Base-by-base conservation (phyloP, 2,329 filamentous ascomycete genomes). In the Penicillium sclerotigenum region DNA sequence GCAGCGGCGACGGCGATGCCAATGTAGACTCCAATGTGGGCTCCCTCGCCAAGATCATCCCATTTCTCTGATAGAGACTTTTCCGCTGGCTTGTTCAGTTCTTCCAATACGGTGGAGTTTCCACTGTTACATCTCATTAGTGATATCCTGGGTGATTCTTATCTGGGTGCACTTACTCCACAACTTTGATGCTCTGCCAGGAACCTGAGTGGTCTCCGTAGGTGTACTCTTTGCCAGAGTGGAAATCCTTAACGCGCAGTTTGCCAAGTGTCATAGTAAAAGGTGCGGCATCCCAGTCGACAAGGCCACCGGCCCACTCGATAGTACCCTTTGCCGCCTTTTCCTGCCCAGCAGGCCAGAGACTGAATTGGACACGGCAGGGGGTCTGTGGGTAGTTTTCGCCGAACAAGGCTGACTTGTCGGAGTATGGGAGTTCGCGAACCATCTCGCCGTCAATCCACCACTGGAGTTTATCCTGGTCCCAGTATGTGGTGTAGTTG, bases 261-360 rank as follows among this genome's bases (percentile, higher is more conserved):
- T 79, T 82, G 77, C 88, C 82, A 57, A 93, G 81, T 46, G 82
- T 84, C 89, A 93, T 92, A 63, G 80, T 86, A 74, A 84, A 93
- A 0, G 89, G 89, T 0, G 79, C 87, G 22, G 82, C 68, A 34
- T 72, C 67, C 69, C 87, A 92, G 68, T 91, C 79, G 33, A 88
- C 89, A 48, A 79, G 69, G 55, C 87, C 87, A 47, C 87, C 87
- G 42, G 87, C 87, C 87, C 87, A 90, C 29, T 84, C 75, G 41
- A 87, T 82, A 0, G 83, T 87, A 13, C 75, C 75, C 3, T 58
- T 4, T 3, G 62, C 46, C 16, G 75, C 71, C 4, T 55, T 56
- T 8, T 71, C 56, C 52, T 75, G 72, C 54, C 88, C 88, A 51
- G 86, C 87, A 34, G 84, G 82, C 86, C 87, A 89, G 58, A 83